These are phyloP conservation scores for Tetrahymena borealis DNA, from an alignment of 73 alveolate species.

Conservation along the genomic window DNA sequence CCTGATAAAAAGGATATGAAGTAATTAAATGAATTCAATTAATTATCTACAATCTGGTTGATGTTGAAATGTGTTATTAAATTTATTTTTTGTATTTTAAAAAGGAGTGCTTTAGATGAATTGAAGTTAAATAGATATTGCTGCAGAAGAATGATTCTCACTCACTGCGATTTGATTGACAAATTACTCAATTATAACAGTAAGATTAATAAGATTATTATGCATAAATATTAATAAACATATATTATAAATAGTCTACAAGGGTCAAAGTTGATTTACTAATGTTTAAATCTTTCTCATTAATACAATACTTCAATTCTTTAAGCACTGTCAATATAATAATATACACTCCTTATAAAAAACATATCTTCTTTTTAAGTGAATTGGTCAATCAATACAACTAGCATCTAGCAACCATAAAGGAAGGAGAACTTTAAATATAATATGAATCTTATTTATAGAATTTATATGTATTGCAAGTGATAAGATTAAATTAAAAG, in stretches of 20 bases:
- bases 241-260: neutral
- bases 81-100: neutral
- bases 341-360: too few relatives aligned
- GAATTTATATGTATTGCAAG: too few relatives aligned
- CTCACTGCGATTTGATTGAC: conserved; percentile 94
- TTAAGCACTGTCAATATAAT: too few relatives aligned
- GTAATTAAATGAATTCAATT: conserved; percentile 27
- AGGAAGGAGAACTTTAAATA: too few relatives aligned
- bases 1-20: conserved; percentile 49
- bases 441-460: too few relatives aligned
- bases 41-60: neutral
- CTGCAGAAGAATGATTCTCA: conserved; percentile 96
- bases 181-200: conserved; percentile 89
- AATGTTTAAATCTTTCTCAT: neutral
- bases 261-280: neutral
- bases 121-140: conserved; percentile 91
- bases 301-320: too few relatives aligned
- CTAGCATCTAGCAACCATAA: too few relatives aligned
- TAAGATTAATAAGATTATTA: neutral
- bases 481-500: too few relatives aligned
- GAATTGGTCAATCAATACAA: too few relatives aligned
- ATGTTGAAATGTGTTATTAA: neutral
- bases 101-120: conserved; percentile 76
- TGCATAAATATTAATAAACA: neutral
- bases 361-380: too few relatives aligned